Evolutionary conservation across 441 rosid species (phyloP).

Genomic region (Syzygium syzygioides): DNA sequence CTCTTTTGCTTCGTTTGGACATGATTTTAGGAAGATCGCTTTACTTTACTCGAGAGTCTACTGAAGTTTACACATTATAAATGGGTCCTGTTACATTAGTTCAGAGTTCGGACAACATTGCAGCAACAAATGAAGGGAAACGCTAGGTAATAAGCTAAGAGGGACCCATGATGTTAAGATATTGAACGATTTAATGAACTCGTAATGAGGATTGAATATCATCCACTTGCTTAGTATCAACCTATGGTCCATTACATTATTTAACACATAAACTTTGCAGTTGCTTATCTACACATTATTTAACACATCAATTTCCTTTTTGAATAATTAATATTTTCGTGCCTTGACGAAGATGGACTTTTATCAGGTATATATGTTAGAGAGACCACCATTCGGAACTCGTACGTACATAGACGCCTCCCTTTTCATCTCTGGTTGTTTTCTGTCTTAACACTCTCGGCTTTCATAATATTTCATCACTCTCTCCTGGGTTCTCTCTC

Average conservation of each 20-base stretch:
- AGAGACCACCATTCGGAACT: background rate
- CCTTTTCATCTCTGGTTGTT: background rate
- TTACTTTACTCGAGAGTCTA: background rate
- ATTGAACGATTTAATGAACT: background rate
- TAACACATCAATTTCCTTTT: background rate
- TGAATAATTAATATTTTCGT: background rate
- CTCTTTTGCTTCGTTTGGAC: background rate
- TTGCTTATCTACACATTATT: background rate
- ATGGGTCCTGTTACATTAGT: background rate
- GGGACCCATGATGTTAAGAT: background rate
- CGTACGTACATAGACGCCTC: background rate
- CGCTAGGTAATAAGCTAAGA: background rate
- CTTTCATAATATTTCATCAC: background rate
- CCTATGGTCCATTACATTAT: background rate
- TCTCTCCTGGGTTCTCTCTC: background rate
- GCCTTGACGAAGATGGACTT: background rate
- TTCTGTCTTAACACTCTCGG: background rate
- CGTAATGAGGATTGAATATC: background rate
- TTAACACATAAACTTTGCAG: background rate
- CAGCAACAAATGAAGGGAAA: background rate
- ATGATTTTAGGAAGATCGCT: background rate
- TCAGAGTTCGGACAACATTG: background rate
- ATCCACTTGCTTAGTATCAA: background rate
- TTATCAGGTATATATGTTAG: background rate
- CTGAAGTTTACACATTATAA: background rate